phyloP scores from a whole-genome alignment of 2,329 filamentous ascomycete genomes.

The Aspergillus sp. region DNA sequence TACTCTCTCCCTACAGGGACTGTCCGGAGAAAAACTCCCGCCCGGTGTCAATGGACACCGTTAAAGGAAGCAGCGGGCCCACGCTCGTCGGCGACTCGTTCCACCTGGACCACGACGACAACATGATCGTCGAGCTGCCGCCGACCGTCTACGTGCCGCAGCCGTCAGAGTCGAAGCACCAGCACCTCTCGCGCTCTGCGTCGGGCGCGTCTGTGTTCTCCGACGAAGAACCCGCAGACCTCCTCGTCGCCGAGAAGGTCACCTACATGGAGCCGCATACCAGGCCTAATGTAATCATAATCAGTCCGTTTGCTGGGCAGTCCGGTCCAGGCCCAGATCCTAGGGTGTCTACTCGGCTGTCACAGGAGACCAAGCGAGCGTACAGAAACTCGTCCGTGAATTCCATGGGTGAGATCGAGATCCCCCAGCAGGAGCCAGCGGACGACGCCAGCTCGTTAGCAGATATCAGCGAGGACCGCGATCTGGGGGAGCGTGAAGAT shows the following conservation, averaged over 20 bases:
- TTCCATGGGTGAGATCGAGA: background rate
- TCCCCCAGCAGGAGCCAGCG: background rate
- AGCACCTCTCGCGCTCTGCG: constrained; percentile 14
- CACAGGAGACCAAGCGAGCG: background rate
- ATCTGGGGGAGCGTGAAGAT: too few relatives aligned
- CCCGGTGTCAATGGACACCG: constrained; percentile 26
- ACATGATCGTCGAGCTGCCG: constrained; percentile 24
- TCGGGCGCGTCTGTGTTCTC: constrained; percentile 21
- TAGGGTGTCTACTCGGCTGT: too few relatives aligned
- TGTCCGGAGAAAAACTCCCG: constrained; percentile 15
- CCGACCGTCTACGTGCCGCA: constrained; percentile 19
- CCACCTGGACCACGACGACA: constrained; percentile 24
- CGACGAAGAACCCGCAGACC: constrained; percentile 24
- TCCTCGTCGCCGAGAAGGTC: constrained; percentile 25
- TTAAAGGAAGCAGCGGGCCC: constrained; percentile 24
- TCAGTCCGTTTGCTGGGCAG: constrained; percentile 16
- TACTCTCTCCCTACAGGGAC: constrained; percentile 13
- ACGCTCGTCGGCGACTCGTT: constrained; percentile 23
- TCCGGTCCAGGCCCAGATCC: constrained; percentile 2
- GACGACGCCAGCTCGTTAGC: too few relatives aligned
- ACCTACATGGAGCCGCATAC: constrained; percentile 21
- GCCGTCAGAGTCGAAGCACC: constrained; percentile 10
- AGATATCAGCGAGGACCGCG: too few relatives aligned
- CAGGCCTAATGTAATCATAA: constrained; percentile 24
- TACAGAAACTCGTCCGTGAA: background rate